These are phyloP conservation scores for Aspergillus sojae DNA, from an alignment of 2,329 filamentous ascomycete species.

Conservation along the genomic window DNA sequence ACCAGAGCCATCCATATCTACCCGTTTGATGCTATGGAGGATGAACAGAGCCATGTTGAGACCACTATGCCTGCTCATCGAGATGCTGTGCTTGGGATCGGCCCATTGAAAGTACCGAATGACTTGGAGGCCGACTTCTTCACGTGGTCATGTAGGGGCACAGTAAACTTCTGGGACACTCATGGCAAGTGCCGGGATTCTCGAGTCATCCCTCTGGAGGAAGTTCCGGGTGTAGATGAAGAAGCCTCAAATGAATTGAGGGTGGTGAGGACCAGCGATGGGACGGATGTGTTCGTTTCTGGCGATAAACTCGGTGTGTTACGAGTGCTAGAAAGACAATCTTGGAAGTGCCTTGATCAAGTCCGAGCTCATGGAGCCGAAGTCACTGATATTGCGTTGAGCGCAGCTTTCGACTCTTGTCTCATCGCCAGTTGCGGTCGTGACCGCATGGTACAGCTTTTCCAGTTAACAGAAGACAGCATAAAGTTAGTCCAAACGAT, in stretches of 20 bases:
- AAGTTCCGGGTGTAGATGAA: slow-evolving; percentile 48
- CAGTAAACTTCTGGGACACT: slow-evolving; percentile 78
- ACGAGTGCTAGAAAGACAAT: slow-evolving; percentile 51
- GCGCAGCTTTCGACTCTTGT: slow-evolving; percentile 62
- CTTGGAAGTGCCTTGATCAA: slow-evolving; percentile 65
- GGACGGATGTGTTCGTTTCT: slow-evolving; percentile 70
- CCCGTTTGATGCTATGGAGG: slow-evolving; percentile 50
- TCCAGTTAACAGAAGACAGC: slow-evolving; percentile 60
- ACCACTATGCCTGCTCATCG: slow-evolving; percentile 58
- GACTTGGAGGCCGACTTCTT: slow-evolving; percentile 71
- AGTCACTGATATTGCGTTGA: slow-evolving; percentile 77
- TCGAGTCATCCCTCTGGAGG: slow-evolving; percentile 70
- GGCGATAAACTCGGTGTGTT: slow-evolving; percentile 88
- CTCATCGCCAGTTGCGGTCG: slow-evolving; percentile 82
- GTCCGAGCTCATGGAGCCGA: slow-evolving; percentile 86
- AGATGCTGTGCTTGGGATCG: slow-evolving; percentile 69
- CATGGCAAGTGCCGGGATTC: slow-evolving; percentile 69
- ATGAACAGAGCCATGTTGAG: slow-evolving; percentile 31
- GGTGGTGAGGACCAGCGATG: slow-evolving; percentile 60
- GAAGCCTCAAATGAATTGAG: slow-evolving; percentile 60
- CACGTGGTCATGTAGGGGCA: slow-evolving; percentile 84
- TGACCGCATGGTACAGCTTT: slow-evolving; percentile 93
- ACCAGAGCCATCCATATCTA: slow-evolving; percentile 70
- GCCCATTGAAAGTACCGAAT: slow-evolving; percentile 64
- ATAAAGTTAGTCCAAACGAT: slow-evolving; percentile 88